Base-by-base conservation (phyloP, 495 filamentous ascomycete genomes). In the Symbiotaphrina buchneri region DNA sequence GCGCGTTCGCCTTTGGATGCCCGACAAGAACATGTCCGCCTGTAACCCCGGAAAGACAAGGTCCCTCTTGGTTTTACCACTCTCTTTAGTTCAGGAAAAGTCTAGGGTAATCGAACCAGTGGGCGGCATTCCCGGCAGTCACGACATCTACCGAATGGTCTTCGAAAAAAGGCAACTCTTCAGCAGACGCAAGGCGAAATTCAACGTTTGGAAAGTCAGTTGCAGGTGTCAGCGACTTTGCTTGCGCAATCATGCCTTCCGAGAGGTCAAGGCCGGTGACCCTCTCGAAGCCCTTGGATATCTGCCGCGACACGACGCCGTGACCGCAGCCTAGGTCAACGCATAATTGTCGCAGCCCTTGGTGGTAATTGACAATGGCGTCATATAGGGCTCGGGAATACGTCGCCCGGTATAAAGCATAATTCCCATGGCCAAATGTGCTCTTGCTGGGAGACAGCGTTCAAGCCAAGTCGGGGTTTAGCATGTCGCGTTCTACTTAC, bases 31-130 rank as follows among this genome's bases (percentile, higher is more conserved):
- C 47, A 38, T 54, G 57, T 38, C 74, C 71, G n/a, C 35, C 61
- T 66, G 36, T 74, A 74, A 3, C 67, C 66, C 66, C 65, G 71
- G 35, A 63, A 63, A 1, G 65, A 64, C 10, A 74, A 29, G 4
- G 64, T 66, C 13, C 67, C 70, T 14, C 59, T 61, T 2, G 39
- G 45, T 26, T 61, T 52, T 4, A 74, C 38, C 1, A 68, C 52
- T 5, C 61, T 48, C 7, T 47, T 47, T 32, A 75, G 48, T 33
- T 67, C 65, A 53, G 52, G 58, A 64, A 74, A 6, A 59, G 51
- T 14, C 46, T 46, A 6, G 31, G 21, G 37, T 60, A 60, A 36
- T 70, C 53, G 42, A 75, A 73, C 70, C 68, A 75, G 41, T 74
- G 69, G 39, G 64, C 70, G 10, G 67, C 64, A 38, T 75, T 65